A percentile compares a stretch with the other conserved stretches of the same genome.
Conservation (phyloP, 2,329 filamentous ascomycete species). For the Verticillium dahliae region DNA sequence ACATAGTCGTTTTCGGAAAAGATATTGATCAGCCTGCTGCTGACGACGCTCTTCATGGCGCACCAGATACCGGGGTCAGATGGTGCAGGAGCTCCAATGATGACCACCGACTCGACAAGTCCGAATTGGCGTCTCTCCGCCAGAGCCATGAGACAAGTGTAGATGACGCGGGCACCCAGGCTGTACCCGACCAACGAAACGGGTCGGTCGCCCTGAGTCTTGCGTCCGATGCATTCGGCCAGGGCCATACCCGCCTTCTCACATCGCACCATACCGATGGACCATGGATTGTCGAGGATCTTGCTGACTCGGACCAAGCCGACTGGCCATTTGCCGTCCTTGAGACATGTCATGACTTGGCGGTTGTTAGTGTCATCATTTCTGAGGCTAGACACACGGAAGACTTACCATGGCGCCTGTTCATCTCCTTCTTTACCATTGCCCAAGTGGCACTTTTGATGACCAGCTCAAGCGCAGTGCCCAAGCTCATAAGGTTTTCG, state of each 20-base stretch:
- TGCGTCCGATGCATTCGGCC: constrained; percentile 76
- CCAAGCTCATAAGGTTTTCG: constrained; percentile 69
- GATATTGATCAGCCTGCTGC: constrained; percentile 82
- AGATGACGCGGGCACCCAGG: constrained; percentile 76
- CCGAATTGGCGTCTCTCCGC: constrained; percentile 80
- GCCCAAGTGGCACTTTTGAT: constrained; percentile 77
- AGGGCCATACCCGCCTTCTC: constrained; percentile 68
- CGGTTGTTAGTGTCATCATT: neutral
- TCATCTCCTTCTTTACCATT: constrained; percentile 50
- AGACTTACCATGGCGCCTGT: constrained; percentile 37
- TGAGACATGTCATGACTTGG: constrained; percentile 40
- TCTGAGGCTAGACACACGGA: neutral
- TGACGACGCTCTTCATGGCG: constrained; percentile 69
- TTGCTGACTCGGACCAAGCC: constrained; percentile 61
- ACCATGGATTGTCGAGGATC: constrained; percentile 78
- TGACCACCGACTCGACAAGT: constrained; percentile 74
- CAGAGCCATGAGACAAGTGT: constrained; percentile 71
- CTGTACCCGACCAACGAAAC: constrained; percentile 79
- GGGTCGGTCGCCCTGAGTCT: constrained; percentile 74
- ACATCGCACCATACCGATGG: constrained; percentile 65
- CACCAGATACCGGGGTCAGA: constrained; percentile 69
- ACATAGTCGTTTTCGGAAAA: constrained; percentile 85
- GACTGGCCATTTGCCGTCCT: constrained; percentile 54
- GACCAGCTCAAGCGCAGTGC: constrained; percentile 69
- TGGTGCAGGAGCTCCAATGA: constrained; percentile 79